These are phyloP conservation scores for Pythium periplocum DNA, from an alignment of 352 stramenopile genomes.

Conservation along the genomic window DNA sequence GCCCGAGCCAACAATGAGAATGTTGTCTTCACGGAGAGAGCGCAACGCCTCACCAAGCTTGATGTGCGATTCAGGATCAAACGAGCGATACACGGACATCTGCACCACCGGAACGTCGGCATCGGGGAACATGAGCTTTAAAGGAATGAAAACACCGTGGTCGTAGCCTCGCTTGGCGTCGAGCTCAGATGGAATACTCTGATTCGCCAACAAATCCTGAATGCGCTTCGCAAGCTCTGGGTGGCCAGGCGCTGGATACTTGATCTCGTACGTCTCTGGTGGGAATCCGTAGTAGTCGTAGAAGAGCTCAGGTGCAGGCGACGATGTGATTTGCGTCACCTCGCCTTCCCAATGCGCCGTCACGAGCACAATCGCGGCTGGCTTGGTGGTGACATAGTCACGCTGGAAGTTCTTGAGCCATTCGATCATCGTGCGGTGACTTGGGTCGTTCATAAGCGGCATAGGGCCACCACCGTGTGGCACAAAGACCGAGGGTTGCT, in stretches of 20 bases:
- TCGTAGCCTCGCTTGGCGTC: slow-evolving; percentile 75
- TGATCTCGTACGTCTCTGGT: slow-evolving; percentile 74
- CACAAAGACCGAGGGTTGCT: slow-evolving; percentile 16
- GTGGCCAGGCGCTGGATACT: slow-evolving; percentile 75
- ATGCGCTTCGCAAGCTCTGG: slow-evolving; percentile 66
- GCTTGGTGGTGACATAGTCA: slow-evolving; percentile 25
- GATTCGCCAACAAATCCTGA: slow-evolving; percentile 41
- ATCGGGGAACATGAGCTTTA: slow-evolving; percentile 85
- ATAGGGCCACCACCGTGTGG: slow-evolving; percentile 57
- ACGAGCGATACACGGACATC: slow-evolving; percentile 52
- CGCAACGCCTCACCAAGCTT: slow-evolving; percentile 47
- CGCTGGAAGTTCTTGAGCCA: slow-evolving; percentile 37
- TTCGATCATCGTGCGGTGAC: slow-evolving; percentile 28
- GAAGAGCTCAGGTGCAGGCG: slow-evolving; percentile 50
- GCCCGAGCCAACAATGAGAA: slow-evolving; percentile 71
- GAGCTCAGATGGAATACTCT: slow-evolving; percentile 42
- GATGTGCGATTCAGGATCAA: slow-evolving; percentile 39
- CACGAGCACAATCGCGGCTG: slow-evolving; percentile 77
- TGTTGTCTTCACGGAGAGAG: slow-evolving; percentile 52
- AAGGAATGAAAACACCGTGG: slow-evolving; percentile 91
- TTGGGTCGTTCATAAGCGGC: slow-evolving; percentile 45
- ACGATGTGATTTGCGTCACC: slow-evolving; percentile 34
- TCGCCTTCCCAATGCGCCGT: slow-evolving; percentile 83
- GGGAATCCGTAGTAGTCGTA: slow-evolving; percentile 92
- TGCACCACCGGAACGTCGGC: slow-evolving; percentile 86